Percentiles rank a stretch among this genome's conserved stretches.
phyloP scores from a whole-genome alignment of 768 basidiomycete species.

The Hericium coralloides region DNA sequence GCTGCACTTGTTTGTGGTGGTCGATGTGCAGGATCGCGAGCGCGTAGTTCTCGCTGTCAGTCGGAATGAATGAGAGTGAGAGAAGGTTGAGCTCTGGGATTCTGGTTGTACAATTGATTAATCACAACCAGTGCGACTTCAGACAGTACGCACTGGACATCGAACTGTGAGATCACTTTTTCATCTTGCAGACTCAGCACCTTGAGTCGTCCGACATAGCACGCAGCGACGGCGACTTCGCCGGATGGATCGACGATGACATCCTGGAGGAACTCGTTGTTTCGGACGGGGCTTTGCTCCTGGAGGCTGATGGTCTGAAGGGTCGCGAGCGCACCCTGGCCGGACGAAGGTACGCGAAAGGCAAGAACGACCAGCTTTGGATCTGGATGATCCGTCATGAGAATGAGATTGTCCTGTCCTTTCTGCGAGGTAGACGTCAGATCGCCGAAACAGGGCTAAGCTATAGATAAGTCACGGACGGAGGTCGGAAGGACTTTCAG shows the following conservation, averaged over 20 bases:
- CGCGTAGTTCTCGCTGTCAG: slow-evolving; percentile 33
- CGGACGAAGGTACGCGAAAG: slow-evolving; percentile 31
- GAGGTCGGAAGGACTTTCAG: slow-evolving; percentile 45
- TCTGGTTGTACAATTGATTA: slow-evolving; percentile 24
- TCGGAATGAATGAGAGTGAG: slow-evolving; percentile 54
- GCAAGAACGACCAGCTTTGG: slow-evolving; percentile 60
- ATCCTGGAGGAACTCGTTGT: slow-evolving; percentile 65
- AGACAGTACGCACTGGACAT: slow-evolving; percentile 44
- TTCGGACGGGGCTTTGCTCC: slow-evolving; percentile 42
- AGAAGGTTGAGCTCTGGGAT: slow-evolving; percentile 62
- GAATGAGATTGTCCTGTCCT: slow-evolving; percentile 40
- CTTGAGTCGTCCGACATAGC: slow-evolving; percentile 65
- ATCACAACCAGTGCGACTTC: background rate
- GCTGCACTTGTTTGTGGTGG: slow-evolving; percentile 48
- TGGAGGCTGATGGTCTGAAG: slow-evolving; percentile 43
- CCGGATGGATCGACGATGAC: slow-evolving; percentile 60
- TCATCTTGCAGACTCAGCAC: slow-evolving; percentile 51
- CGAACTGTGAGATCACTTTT: slow-evolving; percentile 45
- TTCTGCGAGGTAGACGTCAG: slow-evolving; percentile 2
- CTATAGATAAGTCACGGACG: slow-evolving; percentile 28
- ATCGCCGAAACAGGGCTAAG: background rate
- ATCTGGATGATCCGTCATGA: slow-evolving; percentile 70
- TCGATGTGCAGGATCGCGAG: slow-evolving; percentile 66
- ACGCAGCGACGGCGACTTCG: slow-evolving; percentile 48
- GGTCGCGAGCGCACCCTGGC: slow-evolving; percentile 25